Base-by-base conservation (phyloP, 805 yeast genomes). In the Candida maris region DNA sequence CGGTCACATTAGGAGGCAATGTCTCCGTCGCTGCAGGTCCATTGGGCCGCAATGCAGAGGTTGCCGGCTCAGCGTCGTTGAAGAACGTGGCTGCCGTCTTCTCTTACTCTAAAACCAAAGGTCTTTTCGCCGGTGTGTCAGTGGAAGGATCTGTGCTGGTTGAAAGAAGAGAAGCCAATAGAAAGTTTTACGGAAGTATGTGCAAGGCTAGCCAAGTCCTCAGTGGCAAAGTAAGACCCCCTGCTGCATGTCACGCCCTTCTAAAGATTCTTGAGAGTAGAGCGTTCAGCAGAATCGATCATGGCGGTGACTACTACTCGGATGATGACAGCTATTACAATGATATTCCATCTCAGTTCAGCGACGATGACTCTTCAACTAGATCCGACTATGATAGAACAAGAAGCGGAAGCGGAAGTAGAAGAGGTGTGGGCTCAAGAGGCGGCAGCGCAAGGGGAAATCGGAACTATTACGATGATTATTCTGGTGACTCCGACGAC, bases 1-100 rank as follows among this genome's bases (percentile, higher is more conserved):
- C 96, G 13, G 79, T 91, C 41, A 93, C 97, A 2, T 70, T 91
- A 33, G 98, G 98, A 52, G 96, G 97, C 45, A 91, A 91, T 54
- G 73, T 91, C 19, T 87, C 96, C 14, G 81, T 91, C 23, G 96
- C 98, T 10, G 97, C 97, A 1, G 98, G 98, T 28, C 97, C 97
- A 1, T 67, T 93, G 47, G 98, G 98, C 37, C 79, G 98, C 64
- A 88, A 85, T 51, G 98, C 97, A 3, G 98, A 91, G 64, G 97
- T 95, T 32, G 95, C 94, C 13, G 97, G 96, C 15, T 76, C 94
- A 19, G 97, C 97, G 1, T 86, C 96, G 4, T 62, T 87, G 38
- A 82, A 81, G 50, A 72, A 82, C 35, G 93, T 88, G 4, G 85
- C 97, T 4, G 95, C 97, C 5, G 81, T 91, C 13, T 91, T 91